phyloP scores from a whole-genome alignment of 495 filamentous ascomycete genomes.

The Neurospora terricola region DNA sequence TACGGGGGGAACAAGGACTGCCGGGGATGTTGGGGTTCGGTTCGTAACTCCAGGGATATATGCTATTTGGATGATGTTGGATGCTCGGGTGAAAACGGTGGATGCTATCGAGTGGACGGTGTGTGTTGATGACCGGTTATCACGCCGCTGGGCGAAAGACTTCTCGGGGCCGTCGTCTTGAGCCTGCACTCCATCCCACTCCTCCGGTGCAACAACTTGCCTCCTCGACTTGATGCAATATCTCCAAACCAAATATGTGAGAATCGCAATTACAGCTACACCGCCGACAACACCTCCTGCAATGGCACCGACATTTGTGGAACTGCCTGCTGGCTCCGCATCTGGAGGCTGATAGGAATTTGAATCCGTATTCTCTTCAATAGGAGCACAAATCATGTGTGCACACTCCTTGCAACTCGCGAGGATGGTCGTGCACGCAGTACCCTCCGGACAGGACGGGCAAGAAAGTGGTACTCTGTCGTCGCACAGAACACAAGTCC shows the following conservation, averaged over 20 bases:
- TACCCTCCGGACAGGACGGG: constrained; percentile 12
- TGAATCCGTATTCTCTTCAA: neutral
- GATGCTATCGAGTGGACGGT: constrained; percentile 88
- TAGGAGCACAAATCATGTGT: constrained; percentile 28
- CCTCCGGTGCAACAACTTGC: constrained; percentile 37
- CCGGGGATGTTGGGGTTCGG: constrained; percentile 71
- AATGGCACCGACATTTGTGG: constrained; percentile 68
- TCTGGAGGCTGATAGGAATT: constrained; percentile 18
- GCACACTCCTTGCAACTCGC: constrained; percentile 25
- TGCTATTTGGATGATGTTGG: constrained; percentile 98
- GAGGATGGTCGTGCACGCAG: constrained; percentile 27
- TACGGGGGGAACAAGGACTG: constrained; percentile 79
- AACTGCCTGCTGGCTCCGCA: constrained; percentile 17
- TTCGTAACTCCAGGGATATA: constrained; percentile 98
- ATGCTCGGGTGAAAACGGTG: constrained; percentile 88
- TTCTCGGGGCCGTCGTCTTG: constrained; percentile 45
- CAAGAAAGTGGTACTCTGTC: constrained; percentile 12
- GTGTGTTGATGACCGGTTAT: constrained; percentile 69
- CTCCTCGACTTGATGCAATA: constrained; percentile 77
- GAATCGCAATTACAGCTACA: constrained; percentile 52
- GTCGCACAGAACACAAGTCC: constrained; percentile 15
- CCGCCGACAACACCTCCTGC: constrained; percentile 78
- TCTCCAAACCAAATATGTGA: constrained; percentile 75
- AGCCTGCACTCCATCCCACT: constrained; percentile 45
- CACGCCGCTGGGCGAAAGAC: constrained; percentile 49